Evolutionary conservation across 2,329 filamentous ascomycete genomes (phyloP).

Genomic region (Cryphonectria radicalis): DNA sequence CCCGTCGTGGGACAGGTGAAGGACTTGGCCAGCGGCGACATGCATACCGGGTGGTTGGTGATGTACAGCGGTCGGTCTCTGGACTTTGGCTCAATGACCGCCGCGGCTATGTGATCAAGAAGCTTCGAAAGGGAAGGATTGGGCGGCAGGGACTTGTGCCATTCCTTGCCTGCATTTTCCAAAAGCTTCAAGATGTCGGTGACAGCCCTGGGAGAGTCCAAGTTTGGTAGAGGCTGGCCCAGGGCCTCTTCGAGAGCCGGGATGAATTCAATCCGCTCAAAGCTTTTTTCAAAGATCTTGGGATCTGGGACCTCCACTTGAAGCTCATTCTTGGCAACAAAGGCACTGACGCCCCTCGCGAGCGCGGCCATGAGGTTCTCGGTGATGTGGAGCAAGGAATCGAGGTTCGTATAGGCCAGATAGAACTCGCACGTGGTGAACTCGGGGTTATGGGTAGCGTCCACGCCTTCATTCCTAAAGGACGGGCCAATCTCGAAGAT

Average conservation of each 20-base stretch:
- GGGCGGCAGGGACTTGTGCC: slow-evolving; percentile 67
- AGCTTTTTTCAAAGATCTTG: slow-evolving; percentile 14
- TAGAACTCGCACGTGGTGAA: slow-evolving; percentile 99
- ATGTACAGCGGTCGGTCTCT: slow-evolving; percentile 76
- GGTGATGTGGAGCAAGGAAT: slow-evolving; percentile 75
- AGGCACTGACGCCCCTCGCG: slow-evolving; percentile 39
- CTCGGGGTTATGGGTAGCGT: slow-evolving; percentile 92
- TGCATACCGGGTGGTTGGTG: slow-evolving; percentile 83
- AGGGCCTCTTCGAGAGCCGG: slow-evolving; percentile 74
- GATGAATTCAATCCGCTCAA: slow-evolving; percentile 74
- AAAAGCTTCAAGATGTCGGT: slow-evolving; percentile 57
- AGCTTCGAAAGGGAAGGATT: slow-evolving; percentile 65
- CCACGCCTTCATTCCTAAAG: slow-evolving; percentile 92
- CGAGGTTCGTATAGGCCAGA: slow-evolving; percentile 77
- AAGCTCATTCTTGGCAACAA: slow-evolving; percentile 1
- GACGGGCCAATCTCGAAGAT: slow-evolving; percentile 92
- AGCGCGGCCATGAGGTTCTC: slow-evolving; percentile 70
- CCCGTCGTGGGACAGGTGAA: slow-evolving; percentile 70
- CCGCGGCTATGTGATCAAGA: slow-evolving; percentile 77
- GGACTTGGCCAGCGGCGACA: slow-evolving; percentile 90
- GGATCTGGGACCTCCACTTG: slow-evolving; percentile 9
- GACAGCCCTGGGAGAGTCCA: slow-evolving; percentile 59
- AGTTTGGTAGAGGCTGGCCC: slow-evolving; percentile 66
- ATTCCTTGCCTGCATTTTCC: slow-evolving; percentile 66
- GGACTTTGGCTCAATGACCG: slow-evolving; percentile 80